Evolutionary conservation across 805 yeast genomes (phyloP).

Genomic region (Wickerhamomyces tratensis): DNA sequence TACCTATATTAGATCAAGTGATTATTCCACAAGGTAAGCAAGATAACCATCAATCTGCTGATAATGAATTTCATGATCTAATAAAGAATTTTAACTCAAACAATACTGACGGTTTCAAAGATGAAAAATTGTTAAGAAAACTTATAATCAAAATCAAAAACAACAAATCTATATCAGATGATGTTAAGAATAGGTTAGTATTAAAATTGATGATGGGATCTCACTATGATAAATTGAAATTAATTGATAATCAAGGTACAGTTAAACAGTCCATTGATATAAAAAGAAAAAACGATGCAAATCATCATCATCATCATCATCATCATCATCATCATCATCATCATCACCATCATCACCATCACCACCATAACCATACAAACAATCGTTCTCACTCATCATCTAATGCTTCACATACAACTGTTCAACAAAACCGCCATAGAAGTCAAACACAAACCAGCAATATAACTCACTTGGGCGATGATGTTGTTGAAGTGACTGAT

Average conservation of each 20-base stretch:
- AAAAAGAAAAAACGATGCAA: too few relatives aligned
- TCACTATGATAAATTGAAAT: conserved; percentile 38
- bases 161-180: conserved; percentile 11
- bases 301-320: conserved; percentile 7
- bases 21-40: conserved; percentile 35
- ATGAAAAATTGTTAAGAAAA: conserved; percentile 28
- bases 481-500: conserved; percentile 29
- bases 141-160: conserved; percentile 33
- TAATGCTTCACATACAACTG: too few relatives aligned
- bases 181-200: conserved; percentile 26
- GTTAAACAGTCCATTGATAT: background rate
- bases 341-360: conserved; percentile 1
- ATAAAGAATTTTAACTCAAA: background rate
- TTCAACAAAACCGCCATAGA: too few relatives aligned
- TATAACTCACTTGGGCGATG: conserved; percentile 4
- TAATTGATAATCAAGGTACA: conserved; percentile 18
- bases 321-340: too few relatives aligned
- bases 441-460: background rate
- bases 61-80: conserved; percentile 3
- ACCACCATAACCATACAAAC: background rate
- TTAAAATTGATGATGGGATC: conserved; percentile 66
- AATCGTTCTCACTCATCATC: background rate
- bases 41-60: background rate
- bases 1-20: conserved; percentile 42
- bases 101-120: conserved; percentile 9